Evolutionary conservation across 1,139 yeast genomes (phyloP), one percentile per base, ranked within the genome.

Genomic region (Geotrichum reessii): DNA sequence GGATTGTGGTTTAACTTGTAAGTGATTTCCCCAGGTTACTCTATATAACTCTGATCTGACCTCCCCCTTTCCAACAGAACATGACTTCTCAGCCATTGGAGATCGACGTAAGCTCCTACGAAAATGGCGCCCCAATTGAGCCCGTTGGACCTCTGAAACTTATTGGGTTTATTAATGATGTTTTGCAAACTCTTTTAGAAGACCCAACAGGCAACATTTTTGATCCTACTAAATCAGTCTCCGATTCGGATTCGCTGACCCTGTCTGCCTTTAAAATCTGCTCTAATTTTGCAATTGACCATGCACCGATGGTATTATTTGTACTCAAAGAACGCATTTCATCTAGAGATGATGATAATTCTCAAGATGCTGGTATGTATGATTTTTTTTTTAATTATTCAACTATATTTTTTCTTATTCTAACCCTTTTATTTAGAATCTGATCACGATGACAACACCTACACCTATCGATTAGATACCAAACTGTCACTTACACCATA

Each of bases 141-240:
- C 53, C 62, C 17, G 56, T 60, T n/a, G 53, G 53, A 19, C 60
- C 60, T 27, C 51, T 50, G n/a, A 57, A 55, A 44, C 58, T 60
- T 14, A 47, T 53, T 19, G 50, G 55, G 21, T 60, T 52, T 44
- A 55, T 60, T 12, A 60, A 57, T 44, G 58, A 57, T 42, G 59
- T 55, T 40, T 24, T 60, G 25, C 52, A 47, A 19, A 52, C 57
- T 21, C 33, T 57, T 12, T 47, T 60, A 27, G 62, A 57, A 50
- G 62, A 60, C 24, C 56, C 62, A 2, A 44, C 28, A 6, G 62
- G 57, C 4, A 50, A 44, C 25, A 21, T 60, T n/a, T 44, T 52
- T 11, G 55, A 51, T 17, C 31, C 56, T 8, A 11, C 57, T 2
- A 56, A 56, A 17, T 9, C 50, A 3, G 49, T 21, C 7, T 46